A percentile compares a stretch with the other conserved stretches of the same genome.
Evolutionary conservation across 495 filamentous ascomycete genomes (phyloP).

Genomic region (Podospora appendiculata): DNA sequence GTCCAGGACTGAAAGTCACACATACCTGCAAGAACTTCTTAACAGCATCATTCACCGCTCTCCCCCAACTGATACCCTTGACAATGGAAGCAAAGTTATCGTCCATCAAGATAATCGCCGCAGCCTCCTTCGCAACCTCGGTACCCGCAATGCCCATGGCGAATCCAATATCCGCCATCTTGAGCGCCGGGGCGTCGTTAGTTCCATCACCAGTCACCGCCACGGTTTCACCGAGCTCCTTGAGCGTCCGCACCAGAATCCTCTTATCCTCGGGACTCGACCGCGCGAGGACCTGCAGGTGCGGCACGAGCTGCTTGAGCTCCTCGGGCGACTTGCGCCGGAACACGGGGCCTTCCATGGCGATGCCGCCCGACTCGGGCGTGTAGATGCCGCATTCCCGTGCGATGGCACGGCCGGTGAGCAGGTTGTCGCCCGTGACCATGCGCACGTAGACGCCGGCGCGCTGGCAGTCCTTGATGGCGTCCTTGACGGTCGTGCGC

Average conservation of each 20-base stretch:
- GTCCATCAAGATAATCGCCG: constrained; percentile 83
- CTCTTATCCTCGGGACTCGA: constrained; percentile 86
- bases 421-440: constrained; percentile 83
- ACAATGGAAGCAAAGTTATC: constrained; percentile 86
- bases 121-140: constrained; percentile 87
- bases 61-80: constrained; percentile 83
- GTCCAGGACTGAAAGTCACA: background rate
- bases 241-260: constrained; percentile 65
- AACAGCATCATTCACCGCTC: constrained; percentile 87
- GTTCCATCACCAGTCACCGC: constrained; percentile 86
- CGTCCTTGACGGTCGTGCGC: constrained; percentile 67
- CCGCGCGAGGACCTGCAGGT: constrained; percentile 73
- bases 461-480: constrained; percentile 64
- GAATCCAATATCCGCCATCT: constrained; percentile 85
- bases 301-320: constrained; percentile 64
- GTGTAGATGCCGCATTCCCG: constrained; percentile 80
- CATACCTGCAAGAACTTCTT: constrained; percentile 75
- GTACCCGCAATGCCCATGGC: constrained; percentile 90
- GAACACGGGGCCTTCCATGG: constrained; percentile 84
- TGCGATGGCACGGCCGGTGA: constrained; percentile 77
- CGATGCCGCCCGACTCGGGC: constrained; percentile 57
- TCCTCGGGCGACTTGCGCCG: constrained; percentile 61
- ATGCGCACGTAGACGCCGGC: constrained; percentile 82
- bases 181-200: constrained; percentile 82
- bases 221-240: constrained; percentile 69